phyloP scores from a whole-genome alignment of 176 grass and related monocot genomes.

The Poa pratensis region DNA sequence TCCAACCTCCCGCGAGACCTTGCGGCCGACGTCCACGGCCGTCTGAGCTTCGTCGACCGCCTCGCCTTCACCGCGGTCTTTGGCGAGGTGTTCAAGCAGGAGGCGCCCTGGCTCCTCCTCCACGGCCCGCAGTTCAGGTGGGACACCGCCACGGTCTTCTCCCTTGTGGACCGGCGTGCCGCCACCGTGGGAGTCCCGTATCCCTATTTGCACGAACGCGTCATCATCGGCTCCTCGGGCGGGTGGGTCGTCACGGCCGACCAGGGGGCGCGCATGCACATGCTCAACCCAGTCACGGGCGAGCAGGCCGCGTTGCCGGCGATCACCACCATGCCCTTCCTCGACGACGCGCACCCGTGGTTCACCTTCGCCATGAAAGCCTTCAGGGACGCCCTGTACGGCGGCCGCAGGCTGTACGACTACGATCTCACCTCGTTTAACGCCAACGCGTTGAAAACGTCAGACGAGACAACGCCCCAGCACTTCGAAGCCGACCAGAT shows the following conservation, averaged over 20 bases:
- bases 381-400: neutral
- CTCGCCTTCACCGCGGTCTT: neutral
- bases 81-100: neutral
- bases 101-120: constrained; percentile 14
- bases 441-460: too few species aligned
- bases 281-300: constrained; percentile 16
- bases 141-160: neutral
- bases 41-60: neutral
- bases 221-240: neutral
- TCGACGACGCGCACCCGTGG: neutral
- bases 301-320: neutral
- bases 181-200: neutral
- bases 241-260: constrained; percentile 18
- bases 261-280: neutral
- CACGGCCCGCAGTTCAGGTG: neutral
- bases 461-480: too few species aligned
- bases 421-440: neutral
- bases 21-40: neutral
- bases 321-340: neutral
- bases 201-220: neutral
- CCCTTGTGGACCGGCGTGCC: neutral
- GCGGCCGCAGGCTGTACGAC: neutral
- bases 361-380: neutral
- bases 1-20: neutral
- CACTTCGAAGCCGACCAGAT: neutral